Evolutionary conservation across 164 flowering plant genomes (phyloP).

Genomic region (Nelumbo lutea): DNA sequence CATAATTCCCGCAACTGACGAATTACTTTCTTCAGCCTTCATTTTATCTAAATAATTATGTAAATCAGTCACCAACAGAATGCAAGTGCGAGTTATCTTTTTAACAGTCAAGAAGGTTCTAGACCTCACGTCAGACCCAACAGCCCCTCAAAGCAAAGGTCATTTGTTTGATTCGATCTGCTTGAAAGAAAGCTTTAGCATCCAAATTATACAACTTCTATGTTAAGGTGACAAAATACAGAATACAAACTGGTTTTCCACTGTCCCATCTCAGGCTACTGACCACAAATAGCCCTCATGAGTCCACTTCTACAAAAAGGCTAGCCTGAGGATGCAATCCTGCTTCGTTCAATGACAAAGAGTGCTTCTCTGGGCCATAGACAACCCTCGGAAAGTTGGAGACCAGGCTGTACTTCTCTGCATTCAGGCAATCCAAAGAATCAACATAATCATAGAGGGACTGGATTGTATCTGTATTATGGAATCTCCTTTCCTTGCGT

Average conservation of each 20-base stretch:
- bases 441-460: slow-evolving; percentile 86
- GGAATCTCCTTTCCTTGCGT: slow-evolving; percentile 86
- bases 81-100: no score
- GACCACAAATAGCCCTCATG: slow-evolving; percentile 12
- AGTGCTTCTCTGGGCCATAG: slow-evolving; percentile 64
- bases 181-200: not conserved
- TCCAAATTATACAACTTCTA: not conserved
- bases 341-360: slow-evolving; percentile 71
- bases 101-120: no score
- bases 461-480: slow-evolving; percentile 58
- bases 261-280: slow-evolving; percentile 14
- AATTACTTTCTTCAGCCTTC: no score
- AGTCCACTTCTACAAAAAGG: slow-evolving; percentile 70
- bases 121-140: not conserved
- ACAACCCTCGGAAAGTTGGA: slow-evolving; percentile 87
- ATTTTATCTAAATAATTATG: no score
- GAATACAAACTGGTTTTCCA: not conserved
- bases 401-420: slow-evolving; percentile 65
- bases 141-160: not conserved
- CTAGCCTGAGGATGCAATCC: slow-evolving; percentile 98
- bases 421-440: slow-evolving; percentile 74
- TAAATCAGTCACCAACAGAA: no score
- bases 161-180: slow-evolving; percentile 6
- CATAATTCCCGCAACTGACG: no score
- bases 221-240: not conserved